Evolutionary conservation across 306 rosid genomes (phyloP).

Genomic region (Cucumis cinereus): DNA sequence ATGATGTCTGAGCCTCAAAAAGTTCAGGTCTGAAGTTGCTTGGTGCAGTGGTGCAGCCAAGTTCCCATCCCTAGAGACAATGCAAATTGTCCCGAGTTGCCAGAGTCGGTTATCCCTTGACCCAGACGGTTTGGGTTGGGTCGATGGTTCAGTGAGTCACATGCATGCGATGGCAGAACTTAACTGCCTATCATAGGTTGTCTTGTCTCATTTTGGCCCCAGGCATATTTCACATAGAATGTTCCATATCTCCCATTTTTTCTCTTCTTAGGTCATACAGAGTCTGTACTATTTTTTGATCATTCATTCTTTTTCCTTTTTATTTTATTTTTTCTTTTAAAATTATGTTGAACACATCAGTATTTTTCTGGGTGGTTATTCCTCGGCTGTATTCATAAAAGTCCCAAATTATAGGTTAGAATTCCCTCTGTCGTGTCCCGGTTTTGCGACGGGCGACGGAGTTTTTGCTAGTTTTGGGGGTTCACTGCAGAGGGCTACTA

Average conservation of each 20-base stretch:
- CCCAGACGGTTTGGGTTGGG: neutral
- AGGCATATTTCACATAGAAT: neutral
- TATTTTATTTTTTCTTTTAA: neutral
- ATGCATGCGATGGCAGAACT: conserved; percentile 7
- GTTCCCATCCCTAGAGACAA: conserved; percentile 12
- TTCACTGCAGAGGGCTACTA: conserved; percentile 2
- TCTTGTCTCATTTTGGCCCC: neutral
- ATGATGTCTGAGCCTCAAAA: conserved; percentile 16
- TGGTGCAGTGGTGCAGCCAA: conserved; percentile 20
- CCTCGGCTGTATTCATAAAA: conserved; percentile 6
- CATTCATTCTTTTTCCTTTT: neutral
- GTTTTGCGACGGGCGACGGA: neutral
- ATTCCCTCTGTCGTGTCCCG: neutral
- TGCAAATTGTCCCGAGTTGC: conserved; percentile 17
- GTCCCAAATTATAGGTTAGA: conserved; percentile 4
- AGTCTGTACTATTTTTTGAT: conserved; percentile 7
- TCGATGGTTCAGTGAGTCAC: conserved; percentile 1
- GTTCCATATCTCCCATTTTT: neutral
- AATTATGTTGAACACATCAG: neutral
- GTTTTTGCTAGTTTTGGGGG: neutral
- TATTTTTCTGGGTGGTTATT: neutral
- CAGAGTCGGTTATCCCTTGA: conserved; percentile 17
- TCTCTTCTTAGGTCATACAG: neutral
- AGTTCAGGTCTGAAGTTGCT: conserved; percentile 30
- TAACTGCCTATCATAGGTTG: conserved; percentile 2